Conservation (phyloP, 202 grass and related monocot genomes). For the Zizania palustris region DNA sequence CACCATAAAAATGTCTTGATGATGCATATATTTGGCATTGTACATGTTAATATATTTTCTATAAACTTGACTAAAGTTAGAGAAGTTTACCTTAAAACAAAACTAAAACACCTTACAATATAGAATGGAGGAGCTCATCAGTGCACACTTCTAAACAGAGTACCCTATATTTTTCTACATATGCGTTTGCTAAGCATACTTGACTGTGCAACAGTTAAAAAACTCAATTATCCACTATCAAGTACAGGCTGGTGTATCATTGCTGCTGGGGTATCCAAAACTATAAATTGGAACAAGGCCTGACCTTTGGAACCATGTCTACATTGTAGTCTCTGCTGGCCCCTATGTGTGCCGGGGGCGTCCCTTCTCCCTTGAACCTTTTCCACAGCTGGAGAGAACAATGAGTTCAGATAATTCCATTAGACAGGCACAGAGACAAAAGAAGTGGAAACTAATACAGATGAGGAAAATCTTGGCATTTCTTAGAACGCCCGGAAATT, state of each 20-base stretch:
- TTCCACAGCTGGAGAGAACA: constrained; percentile 63
- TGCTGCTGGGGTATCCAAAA: no score
- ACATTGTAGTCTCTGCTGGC: constrained; percentile 77
- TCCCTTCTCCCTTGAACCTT: constrained; percentile 72
- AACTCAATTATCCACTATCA: no score
- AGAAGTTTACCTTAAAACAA: no score
- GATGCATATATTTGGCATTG: no score
- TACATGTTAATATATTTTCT: no score
- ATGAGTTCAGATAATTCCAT: not conserved
- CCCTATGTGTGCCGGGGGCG: constrained; percentile 45
- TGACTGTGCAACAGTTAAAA: not conserved
- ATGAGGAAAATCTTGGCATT: not conserved
- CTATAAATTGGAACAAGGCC: not conserved
- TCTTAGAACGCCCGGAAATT: not conserved
- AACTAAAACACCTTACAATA: no score
- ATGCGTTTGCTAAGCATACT: not conserved
- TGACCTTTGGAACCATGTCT: constrained; percentile 73
- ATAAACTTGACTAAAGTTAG: no score
- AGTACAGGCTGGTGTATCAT: no score
- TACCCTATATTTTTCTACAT: not conserved
- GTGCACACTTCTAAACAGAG: not conserved
- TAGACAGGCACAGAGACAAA: not conserved
- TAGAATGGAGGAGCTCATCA: not conserved
- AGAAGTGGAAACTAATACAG: not conserved
- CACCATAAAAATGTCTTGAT: no score